A percentile compares a stretch with the other conserved stretches of the same genome.
phyloP scores from a whole-genome alignment of 805 yeast genomes.

The Kazachstania bromeliacearum region DNA sequence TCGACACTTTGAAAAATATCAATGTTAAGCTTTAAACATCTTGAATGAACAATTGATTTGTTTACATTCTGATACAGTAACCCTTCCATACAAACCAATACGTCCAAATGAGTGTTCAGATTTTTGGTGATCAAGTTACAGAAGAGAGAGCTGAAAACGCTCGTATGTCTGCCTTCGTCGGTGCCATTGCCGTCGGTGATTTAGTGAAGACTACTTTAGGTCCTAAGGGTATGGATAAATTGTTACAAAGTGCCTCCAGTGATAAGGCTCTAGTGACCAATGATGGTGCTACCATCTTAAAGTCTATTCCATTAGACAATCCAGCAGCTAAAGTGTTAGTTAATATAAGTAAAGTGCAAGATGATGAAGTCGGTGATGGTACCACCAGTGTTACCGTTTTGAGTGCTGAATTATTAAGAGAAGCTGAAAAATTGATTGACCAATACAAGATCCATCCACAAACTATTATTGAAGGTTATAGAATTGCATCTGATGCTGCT shows the following conservation, averaged over 20 bases:
- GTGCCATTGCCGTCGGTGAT: slow-evolving; percentile 98
- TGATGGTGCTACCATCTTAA: slow-evolving; percentile 96
- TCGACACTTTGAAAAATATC: too few species aligned
- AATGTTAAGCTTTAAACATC: too few species aligned
- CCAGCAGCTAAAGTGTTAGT: slow-evolving; percentile 96
- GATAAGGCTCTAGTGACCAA: slow-evolving; percentile 79
- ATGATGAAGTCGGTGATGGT: slow-evolving; percentile 97
- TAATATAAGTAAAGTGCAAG: slow-evolving; percentile 92
- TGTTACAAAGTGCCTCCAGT: slow-evolving; percentile 77
- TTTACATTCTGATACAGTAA: background rate
- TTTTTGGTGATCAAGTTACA: slow-evolving; percentile 93
- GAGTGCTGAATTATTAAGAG: slow-evolving; percentile 83
- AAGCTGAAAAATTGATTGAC: slow-evolving; percentile 87
- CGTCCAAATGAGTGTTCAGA: slow-evolving; percentile 52
- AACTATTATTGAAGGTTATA: slow-evolving; percentile 90
- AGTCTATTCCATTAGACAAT: slow-evolving; percentile 88
- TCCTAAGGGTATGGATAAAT: slow-evolving; percentile 98
- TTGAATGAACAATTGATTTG: background rate
- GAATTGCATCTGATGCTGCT: slow-evolving; percentile 85
- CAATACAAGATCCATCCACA: slow-evolving; percentile 89
- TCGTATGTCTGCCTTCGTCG: slow-evolving; percentile 92
- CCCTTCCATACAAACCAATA: background rate
- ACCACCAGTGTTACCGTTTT: slow-evolving; percentile 92
- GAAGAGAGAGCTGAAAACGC: slow-evolving; percentile 98
- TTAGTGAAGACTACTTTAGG: slow-evolving; percentile 90